Base-by-base conservation (phyloP, 306 rosid genomes). In the Quercus gilva region DNA sequence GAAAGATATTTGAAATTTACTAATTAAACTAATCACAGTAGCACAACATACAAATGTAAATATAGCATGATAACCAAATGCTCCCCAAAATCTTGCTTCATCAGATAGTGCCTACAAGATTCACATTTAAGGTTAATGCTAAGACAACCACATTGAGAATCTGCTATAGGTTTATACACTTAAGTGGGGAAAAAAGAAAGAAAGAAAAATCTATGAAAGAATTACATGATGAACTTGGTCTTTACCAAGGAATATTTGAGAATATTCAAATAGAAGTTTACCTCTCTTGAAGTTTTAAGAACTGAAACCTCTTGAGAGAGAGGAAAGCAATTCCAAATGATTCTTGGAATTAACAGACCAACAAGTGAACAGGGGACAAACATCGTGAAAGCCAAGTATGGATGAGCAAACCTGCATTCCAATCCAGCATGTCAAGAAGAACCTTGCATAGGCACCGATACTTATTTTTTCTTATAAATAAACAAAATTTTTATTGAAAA, bases 51-150 rank as follows among this genome's bases (percentile, higher is more conserved):
- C 99, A 94, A 80, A n/a, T 79, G 98, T 88, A 43, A 87, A 31
- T 74, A 82, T 37, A 64, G 99, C 92, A 75, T 90, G 89, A 74
- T 90, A 89, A 52, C 97, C 99, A 86, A 93, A 93, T 71, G 97
- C 94, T 83, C 99, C 98, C 98, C 97, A 96, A 75, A 96, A 96
- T 82, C 93, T 88, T 61, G 98, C 96, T 87, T 91, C 98, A 78
- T 90, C 92, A 45, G 86, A 85, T 77, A 87, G 77, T 71, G 80
- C 92, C 99, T 96, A 90, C 82, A 83, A 78, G 69, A 74, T 82
- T 88, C 57, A 84, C 4, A 79, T 59, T 33, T 81, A 64, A 78
- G 29, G 80, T 76, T 49, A 85, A 52, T 67, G 45, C 31, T 80
- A 77, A 79, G 79, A 58, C 31, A 69, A 4, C 70, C 71, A 37